Evolutionary conservation across 495 filamentous ascomycete species (phyloP).

Genomic region (Friedmanniomyces endolithicus): DNA sequence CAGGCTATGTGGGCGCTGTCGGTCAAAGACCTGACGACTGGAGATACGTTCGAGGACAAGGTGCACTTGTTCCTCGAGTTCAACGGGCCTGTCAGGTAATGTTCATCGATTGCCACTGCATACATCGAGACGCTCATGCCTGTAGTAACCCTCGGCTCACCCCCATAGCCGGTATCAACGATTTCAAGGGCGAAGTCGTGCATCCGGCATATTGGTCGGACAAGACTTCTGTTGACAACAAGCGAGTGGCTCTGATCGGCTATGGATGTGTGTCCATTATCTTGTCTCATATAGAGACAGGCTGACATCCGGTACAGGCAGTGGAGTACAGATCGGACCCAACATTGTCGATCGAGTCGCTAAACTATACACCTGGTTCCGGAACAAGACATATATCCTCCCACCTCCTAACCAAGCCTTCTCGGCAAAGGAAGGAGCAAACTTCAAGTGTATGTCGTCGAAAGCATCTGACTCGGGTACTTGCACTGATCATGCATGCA

Average conservation of each 20-base stretch:
- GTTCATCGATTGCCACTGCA: not conserved
- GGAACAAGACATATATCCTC: slow-evolving; percentile 10
- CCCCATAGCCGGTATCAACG: not conserved
- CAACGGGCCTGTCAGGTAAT: slow-evolving; percentile 8
- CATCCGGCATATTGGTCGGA: slow-evolving; percentile 6
- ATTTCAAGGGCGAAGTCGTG: slow-evolving; percentile 9
- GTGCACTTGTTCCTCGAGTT: slow-evolving; percentile 6
- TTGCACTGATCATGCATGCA: not conserved
- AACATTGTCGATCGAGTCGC: slow-evolving; percentile 5
- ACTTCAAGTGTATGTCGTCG: slow-evolving; percentile 7
- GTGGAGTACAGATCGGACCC: slow-evolving; percentile 9
- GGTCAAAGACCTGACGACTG: slow-evolving; percentile 1
- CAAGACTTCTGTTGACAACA: not conserved
- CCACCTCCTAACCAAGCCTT: slow-evolving; percentile 5
- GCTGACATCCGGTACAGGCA: not conserved
- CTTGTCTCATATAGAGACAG: not conserved
- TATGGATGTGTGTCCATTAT: slow-evolving; percentile 1
- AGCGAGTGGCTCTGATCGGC: slow-evolving; percentile 6
- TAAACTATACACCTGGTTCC: slow-evolving; percentile 9
- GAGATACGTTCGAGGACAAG: slow-evolving; percentile 1
- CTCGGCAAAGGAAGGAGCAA: slow-evolving; percentile 3
- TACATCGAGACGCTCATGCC: not conserved
- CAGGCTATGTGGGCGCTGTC: slow-evolving; percentile 4
- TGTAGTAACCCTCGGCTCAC: slow-evolving; percentile 6
- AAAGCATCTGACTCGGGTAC: not conserved